phyloP scores from a whole-genome alignment of 1,284 basidiomycete species.

The Golubevia pallescens region DNA sequence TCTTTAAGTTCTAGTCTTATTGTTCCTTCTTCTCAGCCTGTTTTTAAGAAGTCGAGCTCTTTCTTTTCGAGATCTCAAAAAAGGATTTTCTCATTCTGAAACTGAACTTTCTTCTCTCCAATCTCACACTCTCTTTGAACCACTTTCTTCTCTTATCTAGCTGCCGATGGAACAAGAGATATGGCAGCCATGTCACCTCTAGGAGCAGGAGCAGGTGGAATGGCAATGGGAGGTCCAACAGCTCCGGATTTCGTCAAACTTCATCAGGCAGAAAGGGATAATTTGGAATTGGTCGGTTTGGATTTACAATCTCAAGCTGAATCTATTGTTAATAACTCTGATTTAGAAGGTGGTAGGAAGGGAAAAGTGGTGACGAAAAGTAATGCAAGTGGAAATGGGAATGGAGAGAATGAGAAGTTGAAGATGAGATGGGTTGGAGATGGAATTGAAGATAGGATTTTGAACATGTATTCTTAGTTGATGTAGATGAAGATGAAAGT shows the following conservation, averaged over 20 bases:
- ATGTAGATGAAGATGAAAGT: background rate
- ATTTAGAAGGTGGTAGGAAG: background rate
- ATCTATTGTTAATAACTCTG: no score
- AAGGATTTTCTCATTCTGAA: background rate
- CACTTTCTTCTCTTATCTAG: slow-evolving; percentile 12
- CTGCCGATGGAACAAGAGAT: slow-evolving; percentile 62
- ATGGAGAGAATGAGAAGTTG: slow-evolving; percentile 10
- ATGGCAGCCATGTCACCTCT: slow-evolving; percentile 46
- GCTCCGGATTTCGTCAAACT: slow-evolving; percentile 83
- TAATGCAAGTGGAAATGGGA: background rate
- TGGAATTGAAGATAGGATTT: slow-evolving; percentile 55
- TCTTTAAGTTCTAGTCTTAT: background rate
- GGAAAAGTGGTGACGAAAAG: background rate
- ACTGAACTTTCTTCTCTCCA: background rate
- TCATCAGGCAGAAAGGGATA: slow-evolving; percentile 89
- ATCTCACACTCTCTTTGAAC: slow-evolving; percentile 29
- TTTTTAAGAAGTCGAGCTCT: no score
- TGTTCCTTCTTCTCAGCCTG: slow-evolving; percentile 21
- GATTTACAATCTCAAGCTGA: no score
- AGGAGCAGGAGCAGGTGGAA: slow-evolving; percentile 28
- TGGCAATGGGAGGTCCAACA: slow-evolving; percentile 29
- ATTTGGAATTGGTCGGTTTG: slow-evolving; percentile 79
- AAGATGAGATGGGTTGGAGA: slow-evolving; percentile 52
- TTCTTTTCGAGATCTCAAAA: no score
- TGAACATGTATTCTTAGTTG: slow-evolving; percentile 39